Evolutionary conservation across 2,329 filamentous ascomycete species (phyloP).

Genomic region (Lecanicillium sp.): DNA sequence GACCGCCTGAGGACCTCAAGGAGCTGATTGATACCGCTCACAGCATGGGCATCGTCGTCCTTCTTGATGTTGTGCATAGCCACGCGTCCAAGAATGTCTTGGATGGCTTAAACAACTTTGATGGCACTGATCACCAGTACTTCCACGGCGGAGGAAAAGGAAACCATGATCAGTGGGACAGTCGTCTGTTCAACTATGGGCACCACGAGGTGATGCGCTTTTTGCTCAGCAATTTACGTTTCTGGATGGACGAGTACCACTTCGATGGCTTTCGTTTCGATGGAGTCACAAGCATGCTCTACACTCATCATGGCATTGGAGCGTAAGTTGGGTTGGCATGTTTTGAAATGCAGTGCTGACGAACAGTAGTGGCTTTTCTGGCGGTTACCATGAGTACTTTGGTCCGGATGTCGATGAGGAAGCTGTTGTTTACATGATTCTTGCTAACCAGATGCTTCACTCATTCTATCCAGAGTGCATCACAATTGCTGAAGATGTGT

Average conservation of each 20-base stretch:
- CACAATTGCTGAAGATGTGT: slow-evolving; percentile 94
- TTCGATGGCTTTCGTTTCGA: slow-evolving; percentile 99
- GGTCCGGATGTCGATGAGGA: slow-evolving; percentile 85
- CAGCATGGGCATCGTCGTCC: slow-evolving; percentile 78
- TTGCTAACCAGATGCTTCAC: slow-evolving; percentile 95
- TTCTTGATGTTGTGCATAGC: slow-evolving; percentile 94
- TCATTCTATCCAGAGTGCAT: slow-evolving; percentile 80
- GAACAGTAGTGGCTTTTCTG: slow-evolving; percentile 75
- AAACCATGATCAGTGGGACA: slow-evolving; percentile 91
- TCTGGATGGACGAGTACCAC: slow-evolving; percentile 98
- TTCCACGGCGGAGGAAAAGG: slow-evolving; percentile 86
- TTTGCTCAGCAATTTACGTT: slow-evolving; percentile 86
- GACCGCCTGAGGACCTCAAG: slow-evolving; percentile 88
- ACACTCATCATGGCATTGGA: slow-evolving; percentile 91
- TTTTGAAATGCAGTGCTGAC: slow-evolving; percentile 20
- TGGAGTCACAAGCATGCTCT: slow-evolving; percentile 97
- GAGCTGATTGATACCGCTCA: slow-evolving; percentile 95
- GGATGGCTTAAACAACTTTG: slow-evolving; percentile 92
- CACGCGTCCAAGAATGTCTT: slow-evolving; percentile 97
- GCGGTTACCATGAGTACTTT: slow-evolving; percentile 98
- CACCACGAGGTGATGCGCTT: slow-evolving; percentile 94
- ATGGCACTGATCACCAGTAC: slow-evolving; percentile 90
- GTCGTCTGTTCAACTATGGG: slow-evolving; percentile 94
- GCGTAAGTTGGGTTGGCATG: slow-evolving; percentile 54
- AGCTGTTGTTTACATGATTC: slow-evolving; percentile 88